Evolutionary conservation across 305 asterid genomes (phyloP).

Genomic region (Plantago coronopus): DNA sequence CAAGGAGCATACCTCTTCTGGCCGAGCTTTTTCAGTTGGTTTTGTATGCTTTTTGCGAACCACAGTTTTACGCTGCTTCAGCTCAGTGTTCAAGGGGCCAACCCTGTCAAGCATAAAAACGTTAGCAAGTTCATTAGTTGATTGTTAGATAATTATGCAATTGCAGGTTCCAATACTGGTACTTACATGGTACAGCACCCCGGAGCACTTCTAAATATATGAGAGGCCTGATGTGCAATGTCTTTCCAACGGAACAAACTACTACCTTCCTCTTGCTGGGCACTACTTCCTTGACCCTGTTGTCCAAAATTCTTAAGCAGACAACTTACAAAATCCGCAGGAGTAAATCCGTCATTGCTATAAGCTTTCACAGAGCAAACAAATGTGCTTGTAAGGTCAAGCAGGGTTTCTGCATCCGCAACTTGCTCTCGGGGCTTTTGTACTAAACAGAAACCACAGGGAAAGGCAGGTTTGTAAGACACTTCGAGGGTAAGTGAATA

Average conservation of each 20-base stretch:
- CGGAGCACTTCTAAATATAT: constrained; percentile 58
- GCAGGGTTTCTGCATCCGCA: constrained; percentile 91
- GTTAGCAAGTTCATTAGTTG: background rate
- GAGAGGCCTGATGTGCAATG: constrained; percentile 57
- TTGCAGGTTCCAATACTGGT: constrained; percentile 1
- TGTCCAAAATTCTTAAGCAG: constrained; percentile 63
- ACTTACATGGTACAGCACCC: constrained; percentile 78
- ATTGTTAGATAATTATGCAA: background rate
- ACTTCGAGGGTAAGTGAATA: background rate
- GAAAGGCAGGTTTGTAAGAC: background rate
- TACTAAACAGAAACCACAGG: constrained; percentile 35
- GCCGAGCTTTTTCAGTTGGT: constrained; percentile 56
- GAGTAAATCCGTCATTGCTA: constrained; percentile 61
- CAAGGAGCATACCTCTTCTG: constrained; percentile 63
- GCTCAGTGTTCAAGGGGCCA: constrained; percentile 88
- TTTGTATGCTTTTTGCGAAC: constrained; percentile 53
- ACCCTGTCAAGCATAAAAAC: constrained; percentile 43
- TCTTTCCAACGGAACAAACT: constrained; percentile 60
- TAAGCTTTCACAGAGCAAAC: constrained; percentile 68
- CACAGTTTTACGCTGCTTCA: constrained; percentile 69
- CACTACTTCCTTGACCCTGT: constrained; percentile 50
- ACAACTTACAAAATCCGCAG: constrained; percentile 67
- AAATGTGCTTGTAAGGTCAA: constrained; percentile 77
- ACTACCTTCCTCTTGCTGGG: constrained; percentile 33
- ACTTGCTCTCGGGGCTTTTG: constrained; percentile 89